Evolutionary conservation across 2,329 filamentous ascomycete genomes (phyloP).

Genomic region (Pezicula neosporulosa): DNA sequence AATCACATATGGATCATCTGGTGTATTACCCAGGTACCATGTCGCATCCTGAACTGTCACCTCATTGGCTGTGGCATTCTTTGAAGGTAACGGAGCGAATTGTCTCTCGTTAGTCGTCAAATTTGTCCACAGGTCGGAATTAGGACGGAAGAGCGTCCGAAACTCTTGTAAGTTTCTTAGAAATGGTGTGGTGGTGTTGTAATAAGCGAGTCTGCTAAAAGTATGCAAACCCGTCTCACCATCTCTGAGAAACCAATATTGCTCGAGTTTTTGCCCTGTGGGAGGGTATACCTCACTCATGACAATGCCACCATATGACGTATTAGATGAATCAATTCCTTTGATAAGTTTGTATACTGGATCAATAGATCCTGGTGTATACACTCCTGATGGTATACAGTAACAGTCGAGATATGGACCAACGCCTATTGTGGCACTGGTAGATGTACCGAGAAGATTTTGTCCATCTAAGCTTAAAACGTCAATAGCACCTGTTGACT

Average conservation of each 20-base stretch:
- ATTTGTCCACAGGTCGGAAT: conserved; percentile 58
- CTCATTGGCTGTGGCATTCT: conserved; percentile 36
- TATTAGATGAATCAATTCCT: conserved; percentile 46
- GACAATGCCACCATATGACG: conserved; percentile 52
- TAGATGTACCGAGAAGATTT: conserved; percentile 47
- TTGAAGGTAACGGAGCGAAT: conserved; percentile 48
- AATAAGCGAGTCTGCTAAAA: conserved; percentile 57
- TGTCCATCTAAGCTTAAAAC: conserved; percentile 42
- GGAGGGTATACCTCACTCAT: conserved; percentile 56
- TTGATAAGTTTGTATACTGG: conserved; percentile 48
- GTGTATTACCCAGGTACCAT: conserved; percentile 54
- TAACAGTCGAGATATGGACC: conserved; percentile 62
- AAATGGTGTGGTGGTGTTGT: conserved; percentile 53
- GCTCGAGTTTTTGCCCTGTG: conserved; percentile 56
- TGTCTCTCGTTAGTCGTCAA: conserved; percentile 53
- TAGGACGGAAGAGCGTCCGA: conserved; percentile 57
- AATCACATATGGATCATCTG: conserved; percentile 50
- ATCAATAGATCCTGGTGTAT: conserved; percentile 50
- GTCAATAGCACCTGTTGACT: conserved; percentile 37
- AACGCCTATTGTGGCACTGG: conserved; percentile 35
- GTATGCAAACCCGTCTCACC: conserved; percentile 60
- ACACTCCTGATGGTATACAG: conserved; percentile 55
- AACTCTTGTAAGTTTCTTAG: conserved; percentile 58
- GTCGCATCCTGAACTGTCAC: conserved; percentile 61
- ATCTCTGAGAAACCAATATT: conserved; percentile 63